These are phyloP conservation scores for Iberis pinnata DNA, from an alignment of 345 rosid species.

Conservation along the genomic window DNA sequence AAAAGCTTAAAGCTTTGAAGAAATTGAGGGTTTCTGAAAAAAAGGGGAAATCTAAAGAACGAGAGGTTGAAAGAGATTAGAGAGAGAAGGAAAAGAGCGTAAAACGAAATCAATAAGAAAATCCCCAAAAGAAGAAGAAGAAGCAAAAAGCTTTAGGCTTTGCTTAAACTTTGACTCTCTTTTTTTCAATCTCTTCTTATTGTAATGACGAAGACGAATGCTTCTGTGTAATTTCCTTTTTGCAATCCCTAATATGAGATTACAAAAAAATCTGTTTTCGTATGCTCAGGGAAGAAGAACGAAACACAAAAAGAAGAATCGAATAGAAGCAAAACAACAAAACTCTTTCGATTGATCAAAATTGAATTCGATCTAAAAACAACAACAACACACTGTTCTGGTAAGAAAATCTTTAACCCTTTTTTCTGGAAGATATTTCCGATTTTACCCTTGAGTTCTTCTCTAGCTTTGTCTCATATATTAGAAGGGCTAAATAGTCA, in stretches of 20 bases:
- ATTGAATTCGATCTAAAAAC: constrained; percentile 29
- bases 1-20: constrained; percentile 25
- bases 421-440: constrained; percentile 21
- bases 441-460: constrained; percentile 16
- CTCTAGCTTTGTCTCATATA: not conserved
- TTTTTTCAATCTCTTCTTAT: constrained; percentile 17
- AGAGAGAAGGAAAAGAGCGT: not conserved
- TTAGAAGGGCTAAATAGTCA: constrained; percentile 5
- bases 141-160: constrained; percentile 34
- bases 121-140: constrained; percentile 7
- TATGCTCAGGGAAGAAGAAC: not conserved
- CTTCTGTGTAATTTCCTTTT: constrained; percentile 7
- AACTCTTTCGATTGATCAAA: constrained; percentile 23
- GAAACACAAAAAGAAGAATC: constrained; percentile 7
- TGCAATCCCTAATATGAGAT: no score
- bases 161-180: constrained; percentile 41
- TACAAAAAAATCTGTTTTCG: constrained; percentile 21
- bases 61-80: constrained; percentile 13
- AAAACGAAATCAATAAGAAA: constrained; percentile 8
- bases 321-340: constrained; percentile 16
- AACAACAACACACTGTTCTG: constrained; percentile 21
- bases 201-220: constrained; percentile 27
- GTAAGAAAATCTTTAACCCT: constrained; percentile 29
- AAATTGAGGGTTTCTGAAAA: constrained; percentile 25
- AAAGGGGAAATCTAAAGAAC: constrained; percentile 12